Conservation (phyloP, 306 rosid species). For the Parietaria judaica region DNA sequence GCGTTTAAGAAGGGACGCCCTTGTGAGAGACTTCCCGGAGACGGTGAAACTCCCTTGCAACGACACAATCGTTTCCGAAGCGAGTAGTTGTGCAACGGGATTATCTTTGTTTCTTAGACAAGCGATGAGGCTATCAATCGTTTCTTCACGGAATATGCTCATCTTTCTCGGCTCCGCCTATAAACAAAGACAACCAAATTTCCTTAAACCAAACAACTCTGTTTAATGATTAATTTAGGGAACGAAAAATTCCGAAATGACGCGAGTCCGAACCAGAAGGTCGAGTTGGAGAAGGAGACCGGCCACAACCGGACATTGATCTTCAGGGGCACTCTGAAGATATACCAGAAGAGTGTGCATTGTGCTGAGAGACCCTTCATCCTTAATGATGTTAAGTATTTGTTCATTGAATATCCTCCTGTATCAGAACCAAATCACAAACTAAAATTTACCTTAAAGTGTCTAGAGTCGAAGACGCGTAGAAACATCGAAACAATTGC, state of each 20-base stretch:
- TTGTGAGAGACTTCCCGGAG: slow-evolving; percentile 53
- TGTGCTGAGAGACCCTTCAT: slow-evolving; percentile 74
- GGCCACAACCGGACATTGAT: slow-evolving; percentile 72
- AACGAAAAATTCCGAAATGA: too few species aligned
- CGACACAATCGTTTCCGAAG: slow-evolving; percentile 70
- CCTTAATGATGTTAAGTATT: slow-evolving; percentile 71
- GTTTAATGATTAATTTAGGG: too few species aligned
- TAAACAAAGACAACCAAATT: slow-evolving; percentile 23
- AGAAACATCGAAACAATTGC: slow-evolving; percentile 10
- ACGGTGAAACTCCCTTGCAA: slow-evolving; percentile 72
- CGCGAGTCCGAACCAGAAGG: slow-evolving; percentile 63
- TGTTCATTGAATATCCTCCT: slow-evolving; percentile 74
- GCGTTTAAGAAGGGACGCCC: slow-evolving; percentile 70
- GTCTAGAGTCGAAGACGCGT: slow-evolving; percentile 6
- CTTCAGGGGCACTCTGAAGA: slow-evolving; percentile 62
- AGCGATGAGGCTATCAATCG: slow-evolving; percentile 68
- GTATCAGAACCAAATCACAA: slow-evolving; percentile 15
- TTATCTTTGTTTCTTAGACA: slow-evolving; percentile 65
- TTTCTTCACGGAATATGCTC: slow-evolving; percentile 97
- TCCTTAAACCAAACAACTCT: too few species aligned
- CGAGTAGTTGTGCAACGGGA: slow-evolving; percentile 58
- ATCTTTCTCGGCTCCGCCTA: slow-evolving; percentile 81
- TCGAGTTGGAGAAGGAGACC: slow-evolving; percentile 90
- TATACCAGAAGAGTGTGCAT: slow-evolving; percentile 76
- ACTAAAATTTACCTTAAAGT: not conserved